Base-by-base conservation (phyloP, 805 yeast genomes). In the Candida nonsorbophila region DNA sequence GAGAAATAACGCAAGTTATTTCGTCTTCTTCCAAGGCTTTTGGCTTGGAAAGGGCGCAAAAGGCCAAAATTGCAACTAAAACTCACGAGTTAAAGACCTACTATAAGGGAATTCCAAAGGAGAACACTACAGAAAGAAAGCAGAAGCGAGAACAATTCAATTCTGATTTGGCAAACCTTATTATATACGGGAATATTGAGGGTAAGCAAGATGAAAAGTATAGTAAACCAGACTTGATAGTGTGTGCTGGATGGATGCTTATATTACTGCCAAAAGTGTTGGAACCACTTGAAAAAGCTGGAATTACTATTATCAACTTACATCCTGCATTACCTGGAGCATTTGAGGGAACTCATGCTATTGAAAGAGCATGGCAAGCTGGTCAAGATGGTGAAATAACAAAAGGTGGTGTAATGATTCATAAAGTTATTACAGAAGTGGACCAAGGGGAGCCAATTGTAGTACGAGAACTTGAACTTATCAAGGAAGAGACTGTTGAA, bases 211-310 rank as follows among this genome's bases (percentile, higher is more conserved):
- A 41, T 14, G 26, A 39, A 4, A 38, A 45, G 2, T 68, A 74
- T 30, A 42, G 53, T 18, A 69, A 69, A 41, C 97, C 97, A 4
- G 84, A 84, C 42, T 67, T 92, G 39, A 78, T 92, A 22, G 97
- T 92, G 5, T 92, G 98, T 60, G 98, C 98, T 4, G 98, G 98
- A 2, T 92, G 98, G 98, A 80, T 92, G 88, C 71, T 92, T 29
- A 92, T 92, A 34, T 67, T 92, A 36, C 83, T 96, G 1, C 78
- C 85, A 3, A 67, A 74, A 13, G 87, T 86, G 42, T 65, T 92
- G 36, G 58, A 63, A 22, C 87, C 88, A 3, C 55, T 88, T 19
- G 74, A 66, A 28, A 53, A 69, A 3, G 74, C 69, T 3, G 62
- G 69, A 2, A 70, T 87, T 16, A 84, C 88, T 20, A 88, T 92